These are phyloP conservation scores for Termitomyces sp. DNA, from an alignment of 768 basidiomycete genomes.

Conservation along the genomic window DNA sequence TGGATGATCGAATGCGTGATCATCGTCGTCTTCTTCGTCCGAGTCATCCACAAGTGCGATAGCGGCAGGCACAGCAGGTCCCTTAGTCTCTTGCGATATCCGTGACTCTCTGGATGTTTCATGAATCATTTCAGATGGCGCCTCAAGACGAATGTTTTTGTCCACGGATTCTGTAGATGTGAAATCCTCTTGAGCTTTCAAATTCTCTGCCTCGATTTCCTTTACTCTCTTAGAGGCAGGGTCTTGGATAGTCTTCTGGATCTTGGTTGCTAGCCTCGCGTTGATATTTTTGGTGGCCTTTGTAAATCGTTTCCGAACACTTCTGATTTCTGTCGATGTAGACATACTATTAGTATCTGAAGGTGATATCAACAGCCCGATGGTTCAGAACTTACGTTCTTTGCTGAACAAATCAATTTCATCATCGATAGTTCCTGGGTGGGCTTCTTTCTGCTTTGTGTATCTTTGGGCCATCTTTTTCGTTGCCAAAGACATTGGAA, in stretches of 20 bases:
- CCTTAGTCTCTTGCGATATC: neutral
- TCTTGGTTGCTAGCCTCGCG: neutral
- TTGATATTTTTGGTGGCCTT: neutral
- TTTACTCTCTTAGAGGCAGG: neutral
- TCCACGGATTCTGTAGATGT: neutral
- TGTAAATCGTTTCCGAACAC: neutral
- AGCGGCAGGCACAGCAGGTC: neutral
- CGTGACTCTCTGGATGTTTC: neutral
- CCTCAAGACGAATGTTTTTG: neutral
- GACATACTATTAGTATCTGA: too few relatives aligned
- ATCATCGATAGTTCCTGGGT: neutral
- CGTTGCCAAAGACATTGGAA: slow-evolving; percentile 65
- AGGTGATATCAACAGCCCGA: neutral
- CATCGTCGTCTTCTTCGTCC: slow-evolving; percentile 28
- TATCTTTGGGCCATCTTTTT: slow-evolving; percentile 46
- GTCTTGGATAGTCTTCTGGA: neutral
- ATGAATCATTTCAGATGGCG: neutral
- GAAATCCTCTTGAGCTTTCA: neutral
- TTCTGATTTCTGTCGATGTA: neutral
- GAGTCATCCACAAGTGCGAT: slow-evolving; percentile 16
- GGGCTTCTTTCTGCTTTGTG: slow-evolving; percentile 27
- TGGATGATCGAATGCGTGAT: slow-evolving; percentile 46
- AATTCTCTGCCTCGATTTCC: neutral
- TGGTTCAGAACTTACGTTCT: neutral
- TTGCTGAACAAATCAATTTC: neutral